Base-by-base conservation (phyloP, 768 basidiomycete species). In the Rhodosporidiobolus sp. region DNA sequence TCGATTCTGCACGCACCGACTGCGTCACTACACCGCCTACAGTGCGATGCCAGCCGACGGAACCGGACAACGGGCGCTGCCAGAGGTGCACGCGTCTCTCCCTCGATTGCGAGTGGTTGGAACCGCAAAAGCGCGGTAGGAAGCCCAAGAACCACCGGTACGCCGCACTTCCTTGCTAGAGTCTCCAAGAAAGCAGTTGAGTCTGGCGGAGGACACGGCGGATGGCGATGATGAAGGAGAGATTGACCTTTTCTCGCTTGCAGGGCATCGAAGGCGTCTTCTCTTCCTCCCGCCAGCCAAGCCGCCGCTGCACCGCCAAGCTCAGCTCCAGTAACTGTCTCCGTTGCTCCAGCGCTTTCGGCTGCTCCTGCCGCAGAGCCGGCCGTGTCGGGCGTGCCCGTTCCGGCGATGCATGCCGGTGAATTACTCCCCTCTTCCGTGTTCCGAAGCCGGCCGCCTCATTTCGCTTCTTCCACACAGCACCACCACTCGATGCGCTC, bases 91-190 rank as follows among this genome's bases (percentile, higher is more conserved):
- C 32, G 1, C 65, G 65, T 0, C 34, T 65, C 7, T 26, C 34
- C 16, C 55, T 49, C 1, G 65, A 48, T 1, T 65, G 65, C 34
- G 65, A 49, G 16, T 65, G 65, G 65, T 2, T 34, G 4, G 34
- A 32, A 17, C 65, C 54, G 46, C 65, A 65, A 46, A 65, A 65
- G 48, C 55, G 65, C 26, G 65, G 65, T 0, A 46, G 65, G 32
- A 65, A 65, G n/a, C 50, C 55, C 7, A 65, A 56, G 45, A 17
- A 9, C 19, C 11, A 43, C 38, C 38, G 9, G 58, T 32, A 3
- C 32, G 56, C 14, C 56, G 8, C 35, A 4, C n/a, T 10, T 28
- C 43, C 24, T 7, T 56, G 26, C 10, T n/a, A n/a, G n/a, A n/a
- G n/a, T n/a, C n/a, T n/a, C n/a, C n/a, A n/a, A n/a, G n/a, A n/a